Evolutionary conservation across 306 rosid genomes (phyloP).

Genomic region (Quercus bicolor): DNA sequence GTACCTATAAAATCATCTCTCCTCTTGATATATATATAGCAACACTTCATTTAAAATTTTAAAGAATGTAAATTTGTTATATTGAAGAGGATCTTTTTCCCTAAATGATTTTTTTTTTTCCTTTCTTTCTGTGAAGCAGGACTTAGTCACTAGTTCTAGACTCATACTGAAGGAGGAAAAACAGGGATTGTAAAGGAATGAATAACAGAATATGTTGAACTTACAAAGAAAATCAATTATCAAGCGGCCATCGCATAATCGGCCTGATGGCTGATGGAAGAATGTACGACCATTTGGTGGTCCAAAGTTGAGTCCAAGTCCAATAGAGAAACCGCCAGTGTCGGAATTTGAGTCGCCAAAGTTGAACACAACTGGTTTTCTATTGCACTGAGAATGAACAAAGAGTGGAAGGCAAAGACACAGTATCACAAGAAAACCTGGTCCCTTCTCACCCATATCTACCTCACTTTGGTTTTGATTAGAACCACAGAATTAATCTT

Average conservation of each 20-base stretch:
- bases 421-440: not conserved
- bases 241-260: slow-evolving; percentile 28
- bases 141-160: too few species aligned
- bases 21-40: too few species aligned
- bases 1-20: too few species aligned
- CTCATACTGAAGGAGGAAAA: too few species aligned
- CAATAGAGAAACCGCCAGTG: slow-evolving; percentile 27
- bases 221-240: slow-evolving; percentile 35
- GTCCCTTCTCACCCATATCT: not conserved
- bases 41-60: too few species aligned
- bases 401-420: not conserved
- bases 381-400: slow-evolving; percentile 6
- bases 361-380: slow-evolving; percentile 23
- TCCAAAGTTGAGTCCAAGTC: slow-evolving; percentile 22
- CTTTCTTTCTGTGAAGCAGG: too few species aligned
- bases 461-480: too few species aligned
- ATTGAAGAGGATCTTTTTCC: too few species aligned
- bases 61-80: too few species aligned
- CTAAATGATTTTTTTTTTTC: too few species aligned
- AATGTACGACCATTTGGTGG: slow-evolving; percentile 24
- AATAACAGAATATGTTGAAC: not conserved
- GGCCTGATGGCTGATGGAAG: slow-evolving; percentile 20
- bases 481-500: too few species aligned
- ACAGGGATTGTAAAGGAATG: too few species aligned
- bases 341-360: slow-evolving; percentile 47